Evolutionary conservation across 2,329 filamentous ascomycete genomes (phyloP).

Genomic region (Neofusicoccum cordaticola): DNA sequence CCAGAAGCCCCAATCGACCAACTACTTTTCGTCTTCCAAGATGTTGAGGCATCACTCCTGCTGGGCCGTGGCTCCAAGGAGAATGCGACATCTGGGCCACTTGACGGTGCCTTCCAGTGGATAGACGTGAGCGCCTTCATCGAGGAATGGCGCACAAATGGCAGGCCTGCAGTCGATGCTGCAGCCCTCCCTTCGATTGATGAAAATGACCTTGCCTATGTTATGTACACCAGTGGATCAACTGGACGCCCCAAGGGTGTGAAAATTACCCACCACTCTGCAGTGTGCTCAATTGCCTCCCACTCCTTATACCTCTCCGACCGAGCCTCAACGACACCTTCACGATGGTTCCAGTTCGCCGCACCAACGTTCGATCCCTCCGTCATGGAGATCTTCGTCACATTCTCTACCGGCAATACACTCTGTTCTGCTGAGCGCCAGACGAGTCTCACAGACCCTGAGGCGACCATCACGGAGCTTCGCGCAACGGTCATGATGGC

Average conservation of each 20-base stretch:
- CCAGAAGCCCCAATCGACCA: conserved; percentile 63
- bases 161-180: conserved; percentile 25
- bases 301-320: conserved; percentile 55
- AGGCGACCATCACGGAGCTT: conserved; percentile 61
- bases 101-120: conserved; percentile 20
- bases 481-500: conserved; percentile 76
- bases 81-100: conserved; percentile 28
- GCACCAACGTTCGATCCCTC: conserved; percentile 85
- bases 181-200: neutral
- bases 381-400: conserved; percentile 86
- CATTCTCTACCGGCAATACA: conserved; percentile 75
- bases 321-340: conserved; percentile 46
- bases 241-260: conserved; percentile 17
- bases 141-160: neutral
- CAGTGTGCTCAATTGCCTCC: conserved; percentile 40
- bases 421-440: conserved; percentile 75
- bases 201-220: conserved; percentile 15
- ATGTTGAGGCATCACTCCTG: conserved; percentile 9
- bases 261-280: conserved; percentile 13
- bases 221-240: conserved; percentile 17
- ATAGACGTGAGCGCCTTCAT: conserved; percentile 8
- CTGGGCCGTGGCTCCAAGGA: neutral
- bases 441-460: conserved; percentile 69
- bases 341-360: conserved; percentile 75
- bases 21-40: conserved; percentile 33